These are phyloP conservation scores for Ascochyta lentis DNA, from an alignment of 2,329 filamentous ascomycete species.

Conservation along the genomic window DNA sequence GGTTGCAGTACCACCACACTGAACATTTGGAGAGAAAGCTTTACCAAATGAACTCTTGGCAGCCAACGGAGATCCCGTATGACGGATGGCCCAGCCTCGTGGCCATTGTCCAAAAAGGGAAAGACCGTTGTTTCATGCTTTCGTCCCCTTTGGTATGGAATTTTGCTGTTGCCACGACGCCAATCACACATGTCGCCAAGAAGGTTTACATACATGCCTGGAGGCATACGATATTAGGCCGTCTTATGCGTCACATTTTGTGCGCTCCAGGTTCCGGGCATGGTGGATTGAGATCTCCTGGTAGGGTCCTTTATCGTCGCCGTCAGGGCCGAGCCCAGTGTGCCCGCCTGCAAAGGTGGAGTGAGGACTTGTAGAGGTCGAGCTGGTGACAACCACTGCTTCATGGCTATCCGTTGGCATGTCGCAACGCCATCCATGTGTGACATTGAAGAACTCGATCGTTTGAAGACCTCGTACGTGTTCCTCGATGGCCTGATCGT, in stretches of 20 bases:
- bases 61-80: neutral
- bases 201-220: neutral
- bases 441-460: slow-evolving; percentile 25
- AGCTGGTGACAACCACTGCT: slow-evolving; percentile 33
- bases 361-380: slow-evolving; percentile 24
- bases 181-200: neutral
- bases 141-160: neutral
- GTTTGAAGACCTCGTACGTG: slow-evolving; percentile 23
- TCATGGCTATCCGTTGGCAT: slow-evolving; percentile 28
- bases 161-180: neutral
- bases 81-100: neutral
- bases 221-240: neutral
- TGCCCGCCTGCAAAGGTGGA: slow-evolving; percentile 19
- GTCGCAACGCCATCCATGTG: slow-evolving; percentile 37
- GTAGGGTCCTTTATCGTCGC: slow-evolving; percentile 18
- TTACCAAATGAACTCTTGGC: neutral
- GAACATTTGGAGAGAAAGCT: neutral
- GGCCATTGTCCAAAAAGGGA: slow-evolving; percentile 7
- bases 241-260: slow-evolving; percentile 5
- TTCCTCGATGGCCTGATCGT: slow-evolving; percentile 18
- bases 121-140: neutral
- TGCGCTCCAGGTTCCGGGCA: slow-evolving; percentile 29
- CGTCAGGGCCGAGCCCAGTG: slow-evolving; percentile 7
- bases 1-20: slow-evolving; percentile 2
- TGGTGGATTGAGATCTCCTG: slow-evolving; percentile 24